Percentiles rank a stretch among this genome's conserved stretches.
Evolutionary conservation across 768 basidiomycete genomes (phyloP).

Genomic region (Hericium rajendrae): DNA sequence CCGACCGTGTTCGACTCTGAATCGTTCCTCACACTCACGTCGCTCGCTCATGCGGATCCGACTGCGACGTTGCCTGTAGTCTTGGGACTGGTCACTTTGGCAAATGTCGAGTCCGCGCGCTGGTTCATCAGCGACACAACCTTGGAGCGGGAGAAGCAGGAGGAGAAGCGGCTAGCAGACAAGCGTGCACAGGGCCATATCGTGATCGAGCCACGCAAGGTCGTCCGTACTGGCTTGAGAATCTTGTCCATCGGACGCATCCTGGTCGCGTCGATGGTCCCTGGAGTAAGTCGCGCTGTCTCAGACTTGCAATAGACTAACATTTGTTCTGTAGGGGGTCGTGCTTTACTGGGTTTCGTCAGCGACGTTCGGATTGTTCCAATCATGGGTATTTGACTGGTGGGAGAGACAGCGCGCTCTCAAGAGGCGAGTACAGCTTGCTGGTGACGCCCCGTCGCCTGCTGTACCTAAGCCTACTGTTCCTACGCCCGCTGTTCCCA

Average conservation of each 20-base stretch:
- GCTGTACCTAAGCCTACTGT: background rate
- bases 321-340: constrained; percentile 38
- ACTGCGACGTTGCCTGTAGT: constrained; percentile 61
- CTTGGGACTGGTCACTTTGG: constrained; percentile 65
- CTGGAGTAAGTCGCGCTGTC: constrained; percentile 44
- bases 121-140: constrained; percentile 62
- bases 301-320: constrained; percentile 2
- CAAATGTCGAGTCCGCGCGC: constrained; percentile 67
- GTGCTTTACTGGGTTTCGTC: constrained; percentile 74
- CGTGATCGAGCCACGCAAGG: constrained; percentile 35
- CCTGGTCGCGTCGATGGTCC: constrained; percentile 53
- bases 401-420: constrained; percentile 36
- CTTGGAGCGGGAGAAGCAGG: constrained; percentile 37
- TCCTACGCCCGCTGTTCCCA: too few relatives aligned
- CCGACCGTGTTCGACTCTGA: constrained; percentile 69
- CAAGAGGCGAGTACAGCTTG: background rate
- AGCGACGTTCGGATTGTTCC: constrained; percentile 60
- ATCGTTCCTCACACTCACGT: constrained; percentile 64
- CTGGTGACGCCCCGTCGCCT: background rate
- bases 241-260: constrained; percentile 57
- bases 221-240: constrained; percentile 48
- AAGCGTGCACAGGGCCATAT: constrained; percentile 33
- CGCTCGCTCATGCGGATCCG: constrained; percentile 61
- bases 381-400: constrained; percentile 68
- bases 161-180: constrained; percentile 38